A percentile compares a stretch with the other conserved stretches of the same genome.
Evolutionary conservation across 108 stramenopile species (phyloP).

Genomic region (Asterionellopsis glacialis): DNA sequence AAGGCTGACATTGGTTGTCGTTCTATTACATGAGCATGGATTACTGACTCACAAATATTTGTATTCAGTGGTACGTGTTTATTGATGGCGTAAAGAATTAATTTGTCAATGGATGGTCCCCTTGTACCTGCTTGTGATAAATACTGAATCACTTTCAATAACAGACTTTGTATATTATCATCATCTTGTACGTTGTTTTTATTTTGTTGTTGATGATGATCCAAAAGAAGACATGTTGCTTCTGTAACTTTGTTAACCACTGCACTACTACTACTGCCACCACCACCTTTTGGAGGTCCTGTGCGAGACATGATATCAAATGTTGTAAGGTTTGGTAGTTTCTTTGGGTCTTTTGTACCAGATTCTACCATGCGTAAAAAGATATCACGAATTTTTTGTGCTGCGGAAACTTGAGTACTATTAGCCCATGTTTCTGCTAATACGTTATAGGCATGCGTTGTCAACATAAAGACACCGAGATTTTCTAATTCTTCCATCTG

Average conservation of each 20-base stretch:
- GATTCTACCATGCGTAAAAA: constrained; percentile 16
- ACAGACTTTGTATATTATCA: background rate
- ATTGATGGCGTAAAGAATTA: no score
- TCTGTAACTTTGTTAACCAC: background rate
- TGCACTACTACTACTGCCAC: constrained; percentile 4
- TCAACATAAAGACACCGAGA: background rate
- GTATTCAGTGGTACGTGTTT: background rate
- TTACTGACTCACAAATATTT: no score
- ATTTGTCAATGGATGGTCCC: background rate
- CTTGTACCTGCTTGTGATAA: constrained; percentile 13
- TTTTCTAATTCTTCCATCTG: constrained; percentile 4
- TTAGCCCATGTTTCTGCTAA: constrained; percentile 15
- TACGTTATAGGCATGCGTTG: constrained; percentile 6
- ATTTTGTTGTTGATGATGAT: no score
- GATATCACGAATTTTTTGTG: constrained; percentile 25
- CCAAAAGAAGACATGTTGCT: no score
- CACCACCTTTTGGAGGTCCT: background rate
- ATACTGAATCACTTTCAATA: background rate
- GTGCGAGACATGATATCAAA: background rate
- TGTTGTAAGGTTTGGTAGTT: background rate
- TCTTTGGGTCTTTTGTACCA: background rate
- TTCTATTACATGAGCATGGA: no score
- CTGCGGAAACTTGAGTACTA: constrained; percentile 10
- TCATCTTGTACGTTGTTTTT: no score
- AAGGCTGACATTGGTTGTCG: no score